Percentiles rank a stretch among this genome's conserved stretches.
Conservation (phyloP, 768 basidiomycete species). For the Amanita phalloides region DNA sequence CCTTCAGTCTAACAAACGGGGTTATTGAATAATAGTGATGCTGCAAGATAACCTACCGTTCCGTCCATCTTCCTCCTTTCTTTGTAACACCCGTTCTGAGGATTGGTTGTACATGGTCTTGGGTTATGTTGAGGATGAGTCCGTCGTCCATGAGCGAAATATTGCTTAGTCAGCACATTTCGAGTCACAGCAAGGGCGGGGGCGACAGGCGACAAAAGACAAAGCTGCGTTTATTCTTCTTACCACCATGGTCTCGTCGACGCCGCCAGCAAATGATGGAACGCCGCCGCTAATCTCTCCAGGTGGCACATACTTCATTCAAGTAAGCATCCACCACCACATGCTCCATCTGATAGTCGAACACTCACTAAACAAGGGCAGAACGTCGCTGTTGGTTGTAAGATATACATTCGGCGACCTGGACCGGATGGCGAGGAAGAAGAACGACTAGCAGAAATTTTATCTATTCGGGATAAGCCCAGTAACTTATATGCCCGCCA, state of each 20-base stretch:
- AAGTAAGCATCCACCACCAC: constrained; percentile 35
- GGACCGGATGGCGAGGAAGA: constrained; percentile 65
- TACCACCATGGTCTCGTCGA: constrained; percentile 23
- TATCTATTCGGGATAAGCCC: constrained; percentile 88
- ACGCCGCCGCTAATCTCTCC: constrained; percentile 57
- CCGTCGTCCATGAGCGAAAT: constrained; percentile 54
- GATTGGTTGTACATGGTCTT: constrained; percentile 20
- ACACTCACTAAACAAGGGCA: constrained; percentile 10
- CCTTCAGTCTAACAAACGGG: constrained; percentile 46
- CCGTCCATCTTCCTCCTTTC: constrained; percentile 69
- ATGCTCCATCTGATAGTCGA: constrained; percentile 20
- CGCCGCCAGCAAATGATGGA: constrained; percentile 28
- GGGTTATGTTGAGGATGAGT: constrained; percentile 63
- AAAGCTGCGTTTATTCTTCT: background rate
- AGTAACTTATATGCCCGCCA: constrained; percentile 47
- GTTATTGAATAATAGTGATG: background rate
- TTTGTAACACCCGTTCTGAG: constrained; percentile 19
- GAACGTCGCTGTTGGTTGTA: constrained; percentile 90
- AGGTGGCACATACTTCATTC: constrained; percentile 68
- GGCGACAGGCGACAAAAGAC: background rate
- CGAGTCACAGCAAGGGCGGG: background rate
- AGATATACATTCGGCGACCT: constrained; percentile 84
- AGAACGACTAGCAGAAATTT: constrained; percentile 90
- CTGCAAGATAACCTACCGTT: constrained; percentile 36
- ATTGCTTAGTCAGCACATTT: constrained; percentile 15